Base-by-base conservation (phyloP, 2,329 filamentous ascomycete species). In the Neofusicoccum sp. region DNA sequence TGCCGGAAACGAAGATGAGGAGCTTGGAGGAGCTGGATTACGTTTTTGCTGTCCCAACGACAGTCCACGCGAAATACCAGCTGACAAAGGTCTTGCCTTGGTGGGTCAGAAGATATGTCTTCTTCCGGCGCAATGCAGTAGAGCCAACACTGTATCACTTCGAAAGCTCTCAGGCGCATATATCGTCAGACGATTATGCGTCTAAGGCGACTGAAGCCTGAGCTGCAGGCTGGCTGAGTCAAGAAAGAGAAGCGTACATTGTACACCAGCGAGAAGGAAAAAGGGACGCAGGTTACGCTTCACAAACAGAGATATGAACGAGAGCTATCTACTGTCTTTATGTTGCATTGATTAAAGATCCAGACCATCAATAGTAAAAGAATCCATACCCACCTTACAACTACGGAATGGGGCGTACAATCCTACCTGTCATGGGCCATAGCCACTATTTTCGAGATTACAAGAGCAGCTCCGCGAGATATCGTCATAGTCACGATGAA, bases 21-120 rank as follows among this genome's bases (percentile, higher is more conserved):
- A 80, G 79, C 0, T 75, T 82, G 11, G 79, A 82, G 67, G 80
- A 82, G 65, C 73, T 82, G 28, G 79, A 82, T 64, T 82, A 82
- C 66, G 76, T 83, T 59, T 84, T 84, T 64, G 81, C 76, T 14
- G 77, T 81, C 0, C 77, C 79, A 1, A 77, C 76, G 1, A 67
- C 73, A 12, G 74, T 70, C 6, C 78, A 79, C 64, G 76, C 77
- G 66, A 69, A 67, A 14, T 80, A 78, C 60, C 75, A 79, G 65
- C 62, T 70, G 37, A 68, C 66, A 16, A 75, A 75, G 56, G 76
- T 73, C 62, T 65, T 79, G 41, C 79, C 81, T 3, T 84, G 77
- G 75, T 83, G 77, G 72, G 72, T 82, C 68, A 76, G 79, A 65
- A 75, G 74, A 7, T 79, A 78, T 48, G 64, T 81, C 12, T 70